A percentile compares a stretch with the other conserved stretches of the same genome.
These are phyloP conservation scores for Takashimella koratensis DNA, from an alignment of 1,284 basidiomycete genomes.

Conservation along the genomic window DNA sequence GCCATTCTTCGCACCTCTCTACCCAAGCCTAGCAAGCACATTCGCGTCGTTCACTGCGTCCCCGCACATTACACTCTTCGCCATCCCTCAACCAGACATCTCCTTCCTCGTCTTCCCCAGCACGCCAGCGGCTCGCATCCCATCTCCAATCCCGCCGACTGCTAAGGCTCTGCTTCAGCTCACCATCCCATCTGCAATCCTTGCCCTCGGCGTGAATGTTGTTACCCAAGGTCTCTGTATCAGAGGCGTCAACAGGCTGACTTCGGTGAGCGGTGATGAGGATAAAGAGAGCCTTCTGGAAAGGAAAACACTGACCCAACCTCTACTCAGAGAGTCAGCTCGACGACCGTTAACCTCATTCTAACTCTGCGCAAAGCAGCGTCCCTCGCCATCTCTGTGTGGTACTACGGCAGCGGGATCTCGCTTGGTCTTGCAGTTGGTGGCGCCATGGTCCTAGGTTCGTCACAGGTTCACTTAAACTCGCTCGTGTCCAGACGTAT, in stretches of 20 bases:
- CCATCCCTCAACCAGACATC: slow-evolving; percentile 14
- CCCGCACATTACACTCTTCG: slow-evolving; percentile 30
- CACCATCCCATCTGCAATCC: slow-evolving; percentile 60
- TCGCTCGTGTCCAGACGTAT: too few species aligned
- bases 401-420: slow-evolving; percentile 44
- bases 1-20: slow-evolving; percentile 67
- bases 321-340: slow-evolving; percentile 66
- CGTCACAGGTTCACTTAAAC: too few species aligned
- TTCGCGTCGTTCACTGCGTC: slow-evolving; percentile 37
- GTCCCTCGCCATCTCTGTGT: slow-evolving; percentile 63
- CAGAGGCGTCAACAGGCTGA: slow-evolving; percentile 84
- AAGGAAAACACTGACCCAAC: too few species aligned
- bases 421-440: slow-evolving; percentile 38
- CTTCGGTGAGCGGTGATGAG: slow-evolving; percentile 53
- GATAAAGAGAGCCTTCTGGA: too few species aligned
- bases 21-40: slow-evolving; percentile 55
- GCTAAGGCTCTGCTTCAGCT: slow-evolving; percentile 11
- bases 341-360: slow-evolving; percentile 80
- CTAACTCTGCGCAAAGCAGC: slow-evolving; percentile 85
- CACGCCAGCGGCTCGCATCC: neutral
- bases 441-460: slow-evolving; percentile 45
- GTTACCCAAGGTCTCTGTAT: slow-evolving; percentile 83
- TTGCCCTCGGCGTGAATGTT: slow-evolving; percentile 71
- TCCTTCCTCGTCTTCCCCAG: neutral
- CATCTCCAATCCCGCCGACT: neutral